These are phyloP conservation scores for Neonectria neomacrospora DNA, from an alignment of 2,329 filamentous ascomycete genomes.

Conservation along the genomic window DNA sequence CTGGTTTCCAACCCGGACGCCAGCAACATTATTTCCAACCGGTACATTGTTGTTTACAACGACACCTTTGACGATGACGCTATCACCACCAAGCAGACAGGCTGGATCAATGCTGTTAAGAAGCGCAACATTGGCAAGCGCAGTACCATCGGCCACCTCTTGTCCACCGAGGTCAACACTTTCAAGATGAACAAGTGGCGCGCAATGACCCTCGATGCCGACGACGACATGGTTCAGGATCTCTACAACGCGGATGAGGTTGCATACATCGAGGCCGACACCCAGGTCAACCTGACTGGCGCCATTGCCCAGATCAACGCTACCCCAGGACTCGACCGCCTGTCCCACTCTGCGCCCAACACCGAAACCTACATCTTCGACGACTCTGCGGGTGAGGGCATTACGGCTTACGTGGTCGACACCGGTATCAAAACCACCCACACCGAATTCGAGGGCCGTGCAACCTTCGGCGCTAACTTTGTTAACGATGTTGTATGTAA, in stretches of 20 bases:
- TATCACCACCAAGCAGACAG: slow-evolving; percentile 61
- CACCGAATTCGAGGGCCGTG: slow-evolving; percentile 66
- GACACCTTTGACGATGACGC: slow-evolving; percentile 59
- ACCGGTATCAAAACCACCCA: slow-evolving; percentile 70
- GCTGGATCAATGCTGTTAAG: slow-evolving; percentile 60
- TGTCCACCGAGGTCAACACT: slow-evolving; percentile 60
- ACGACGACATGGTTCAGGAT: slow-evolving; percentile 60
- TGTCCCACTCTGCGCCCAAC: slow-evolving; percentile 58
- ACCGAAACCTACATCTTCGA: slow-evolving; percentile 59
- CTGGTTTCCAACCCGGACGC: slow-evolving; percentile 62
- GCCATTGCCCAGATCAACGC: slow-evolving; percentile 64
- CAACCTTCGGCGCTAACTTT: slow-evolving; percentile 64
- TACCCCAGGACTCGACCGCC: slow-evolving; percentile 62
- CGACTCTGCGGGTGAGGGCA: slow-evolving; percentile 62
- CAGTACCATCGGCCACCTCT: slow-evolving; percentile 55
- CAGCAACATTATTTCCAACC: slow-evolving; percentile 62
- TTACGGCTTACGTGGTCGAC: slow-evolving; percentile 73
- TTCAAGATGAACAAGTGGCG: slow-evolving; percentile 63
- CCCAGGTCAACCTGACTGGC: slow-evolving; percentile 56
- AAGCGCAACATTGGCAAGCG: slow-evolving; percentile 69
- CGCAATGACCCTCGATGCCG: slow-evolving; percentile 64
- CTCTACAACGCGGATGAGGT: slow-evolving; percentile 62
- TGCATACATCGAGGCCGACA: slow-evolving; percentile 65
- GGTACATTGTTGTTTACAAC: slow-evolving; percentile 75
- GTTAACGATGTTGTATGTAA: slow-evolving; percentile 58